Evolutionary conservation across 2,329 filamentous ascomycete species (phyloP).

Genomic region (Gliomastix tumulicola): DNA sequence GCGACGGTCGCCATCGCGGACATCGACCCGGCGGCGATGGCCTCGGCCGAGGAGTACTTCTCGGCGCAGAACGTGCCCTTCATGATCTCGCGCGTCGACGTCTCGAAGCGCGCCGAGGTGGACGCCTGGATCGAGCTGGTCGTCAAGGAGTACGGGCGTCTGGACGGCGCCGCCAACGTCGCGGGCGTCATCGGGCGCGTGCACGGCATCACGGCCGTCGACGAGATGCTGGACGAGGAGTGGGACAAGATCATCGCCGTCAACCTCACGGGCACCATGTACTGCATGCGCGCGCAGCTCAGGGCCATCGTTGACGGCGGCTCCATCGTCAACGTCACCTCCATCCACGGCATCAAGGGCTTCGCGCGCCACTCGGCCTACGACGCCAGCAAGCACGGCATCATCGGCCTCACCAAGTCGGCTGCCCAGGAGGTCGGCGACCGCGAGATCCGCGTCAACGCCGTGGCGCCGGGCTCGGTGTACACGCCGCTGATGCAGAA

Average conservation of each 20-base stretch:
- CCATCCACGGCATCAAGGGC: constrained; percentile 36
- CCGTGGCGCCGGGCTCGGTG: constrained; percentile 37
- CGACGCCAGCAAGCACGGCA: constrained; percentile 24
- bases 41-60: constrained; percentile 21
- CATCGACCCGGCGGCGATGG: constrained; percentile 21
- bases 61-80: constrained; percentile 12
- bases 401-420: constrained; percentile 21
- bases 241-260: constrained; percentile 38
- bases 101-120: constrained; percentile 37
- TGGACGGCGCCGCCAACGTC: constrained; percentile 46
- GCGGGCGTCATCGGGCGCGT: constrained; percentile 41
- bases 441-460: constrained; percentile 34
- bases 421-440: constrained; percentile 25
- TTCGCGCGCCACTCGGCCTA: constrained; percentile 22
- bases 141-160: constrained; percentile 36
- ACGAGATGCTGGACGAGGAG: constrained; percentile 34
- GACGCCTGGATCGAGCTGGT: constrained; percentile 39
- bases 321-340: constrained; percentile 52
- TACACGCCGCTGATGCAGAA: constrained; percentile 40
- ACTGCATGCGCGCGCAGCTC: constrained; percentile 36
- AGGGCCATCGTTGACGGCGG: constrained; percentile 38
- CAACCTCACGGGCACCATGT: constrained; percentile 41
- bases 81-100: constrained; percentile 32
- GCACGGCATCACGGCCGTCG: constrained; percentile 28
- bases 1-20: constrained; percentile 29